phyloP scores from a whole-genome alignment of 169 alveolate species.

The Eimeria tenella region DNA sequence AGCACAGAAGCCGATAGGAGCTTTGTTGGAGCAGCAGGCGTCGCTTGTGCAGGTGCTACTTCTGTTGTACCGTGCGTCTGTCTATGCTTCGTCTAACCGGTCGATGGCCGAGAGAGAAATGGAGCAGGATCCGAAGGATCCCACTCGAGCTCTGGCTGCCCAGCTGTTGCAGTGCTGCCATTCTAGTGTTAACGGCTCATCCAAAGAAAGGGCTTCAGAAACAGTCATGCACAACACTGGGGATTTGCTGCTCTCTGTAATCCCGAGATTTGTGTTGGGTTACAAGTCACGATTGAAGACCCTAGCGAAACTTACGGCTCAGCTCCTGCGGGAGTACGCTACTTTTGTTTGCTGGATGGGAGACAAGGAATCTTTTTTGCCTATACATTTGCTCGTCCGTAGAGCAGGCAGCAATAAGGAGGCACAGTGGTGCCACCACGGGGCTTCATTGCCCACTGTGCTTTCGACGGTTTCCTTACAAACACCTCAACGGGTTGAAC shows the following conservation, averaged over 20 bases:
- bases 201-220: not conserved
- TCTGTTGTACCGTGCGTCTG: slow-evolving; percentile 9
- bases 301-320: not conserved
- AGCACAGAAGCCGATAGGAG: slow-evolving; percentile 33
- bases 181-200: not conserved
- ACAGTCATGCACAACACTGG: not conserved
- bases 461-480: not conserved
- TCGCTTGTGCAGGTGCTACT: slow-evolving; percentile 17
- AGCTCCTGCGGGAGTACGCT: slow-evolving; percentile 43
- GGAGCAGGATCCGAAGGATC: slow-evolving; percentile 1
- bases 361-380: slow-evolving; percentile 26
- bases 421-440: not conserved
- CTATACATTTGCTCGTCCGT: not conserved
- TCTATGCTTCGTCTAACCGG: not conserved
- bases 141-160: not conserved
- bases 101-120: not conserved
- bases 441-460: not conserved
- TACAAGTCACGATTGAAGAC: slow-evolving; percentile 8
- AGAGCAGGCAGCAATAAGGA: not conserved
- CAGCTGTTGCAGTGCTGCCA: slow-evolving; percentile 46
- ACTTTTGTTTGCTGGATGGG: slow-evolving; percentile 48
- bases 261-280: slow-evolving; percentile 19
- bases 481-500: not conserved
- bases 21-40: slow-evolving; percentile 37
- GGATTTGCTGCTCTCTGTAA: slow-evolving; percentile 26